Base-by-base conservation (phyloP, 1,284 basidiomycete genomes). In the Cerrena zonata region DNA sequence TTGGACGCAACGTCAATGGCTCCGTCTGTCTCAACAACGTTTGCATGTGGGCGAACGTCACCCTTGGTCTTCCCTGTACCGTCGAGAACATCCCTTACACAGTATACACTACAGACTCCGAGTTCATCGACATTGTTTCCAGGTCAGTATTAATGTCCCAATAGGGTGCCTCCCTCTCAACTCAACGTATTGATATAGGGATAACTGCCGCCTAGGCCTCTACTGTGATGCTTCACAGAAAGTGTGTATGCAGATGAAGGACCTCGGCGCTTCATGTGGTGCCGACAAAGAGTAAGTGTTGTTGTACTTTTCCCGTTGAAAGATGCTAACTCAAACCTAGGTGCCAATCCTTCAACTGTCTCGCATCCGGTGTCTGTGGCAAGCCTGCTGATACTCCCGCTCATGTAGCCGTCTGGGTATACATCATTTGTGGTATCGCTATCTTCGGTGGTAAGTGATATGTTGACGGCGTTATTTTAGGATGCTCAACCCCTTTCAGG, bases 21-120 rank as follows among this genome's bases (percentile, higher is more conserved):
- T 82, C 88, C 2, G 76, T 92, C 25, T 93, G 91, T 64, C 75
- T 94, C 48, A 86, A 89, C 63, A 85, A 83, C 60, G 65, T 76
- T 4, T 92, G 89, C 84, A 81, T 84, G 87, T 90, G 78, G 75
- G 83, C 88, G 11, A 88, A 91, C 61, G 78, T 76, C 15, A 86
- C 86, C 0, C 65, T 79, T 4, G 82, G 84, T 3, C 69, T 77
- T 50, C 52, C 69, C n/a, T 93, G 91, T 59, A 67, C 76, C 1
- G 76, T 84, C 21, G 89, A 93, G 64, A 92, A 92, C 65, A 88
- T 82, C 0, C 76, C 79, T 2, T 93, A 89, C 63, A 84, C 80
- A 42, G 85, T 80, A 0, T 90, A 87, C 61, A 74, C 76, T 1
- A 58, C 70, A 2, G 65, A 62, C 45, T 54, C 56, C 2, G 80